Percentiles rank a stretch among this genome's conserved stretches.
These are phyloP conservation scores for Coprinellus aureogranulatus DNA, from an alignment of 768 basidiomycete species.

Conservation along the genomic window DNA sequence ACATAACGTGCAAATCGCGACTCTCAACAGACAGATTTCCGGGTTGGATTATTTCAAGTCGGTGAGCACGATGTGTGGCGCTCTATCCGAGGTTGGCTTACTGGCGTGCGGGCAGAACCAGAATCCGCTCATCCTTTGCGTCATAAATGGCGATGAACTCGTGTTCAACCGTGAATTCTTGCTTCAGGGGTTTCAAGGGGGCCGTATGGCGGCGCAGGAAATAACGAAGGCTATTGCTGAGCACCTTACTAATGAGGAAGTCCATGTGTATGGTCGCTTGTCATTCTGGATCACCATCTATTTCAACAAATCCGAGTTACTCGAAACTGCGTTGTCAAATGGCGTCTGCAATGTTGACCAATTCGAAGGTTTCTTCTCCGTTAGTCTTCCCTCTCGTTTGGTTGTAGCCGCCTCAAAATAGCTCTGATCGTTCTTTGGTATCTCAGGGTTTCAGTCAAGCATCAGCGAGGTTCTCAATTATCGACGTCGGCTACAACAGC, in stretches of 20 bases:
- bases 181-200: constrained; percentile 63
- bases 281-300: constrained; percentile 78
- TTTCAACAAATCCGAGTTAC: constrained; percentile 59
- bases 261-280: constrained; percentile 59
- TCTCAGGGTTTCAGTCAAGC: constrained; percentile 67
- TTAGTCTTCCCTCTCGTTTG: constrained; percentile 20
- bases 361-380: constrained; percentile 64
- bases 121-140: constrained; percentile 70
- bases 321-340: constrained; percentile 48
- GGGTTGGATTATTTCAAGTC: constrained; percentile 52
- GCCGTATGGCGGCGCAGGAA: constrained; percentile 59
- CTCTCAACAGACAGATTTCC: constrained; percentile 64
- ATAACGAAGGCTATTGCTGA: constrained; percentile 69
- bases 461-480: constrained; percentile 65
- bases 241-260: constrained; percentile 60
- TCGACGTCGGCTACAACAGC: constrained; percentile 66
- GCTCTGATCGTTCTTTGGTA: neutral
- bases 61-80: constrained; percentile 23
- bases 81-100: constrained; percentile 1
- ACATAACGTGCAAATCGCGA: constrained; percentile 65
- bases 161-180: constrained; percentile 62
- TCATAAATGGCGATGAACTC: constrained; percentile 71
- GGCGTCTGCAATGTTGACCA: constrained; percentile 63
- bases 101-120: constrained; percentile 42
- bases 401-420: too few relatives aligned